Percentiles rank a stretch among this genome's conserved stretches.
Conservation (phyloP, 2,329 filamentous ascomycete genomes). For the Periconia macrospinosa region DNA sequence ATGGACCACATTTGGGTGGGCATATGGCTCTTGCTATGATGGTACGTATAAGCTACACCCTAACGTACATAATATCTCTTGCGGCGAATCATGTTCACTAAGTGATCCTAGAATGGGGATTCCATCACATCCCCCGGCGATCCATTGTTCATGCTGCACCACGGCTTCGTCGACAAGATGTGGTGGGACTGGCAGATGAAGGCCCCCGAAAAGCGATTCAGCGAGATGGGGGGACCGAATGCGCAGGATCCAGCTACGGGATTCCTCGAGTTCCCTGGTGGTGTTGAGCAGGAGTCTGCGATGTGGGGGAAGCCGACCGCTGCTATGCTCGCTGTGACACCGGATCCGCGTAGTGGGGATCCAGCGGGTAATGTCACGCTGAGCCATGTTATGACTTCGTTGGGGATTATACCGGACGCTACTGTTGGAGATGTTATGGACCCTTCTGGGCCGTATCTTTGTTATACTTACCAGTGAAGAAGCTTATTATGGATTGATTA, state of each 20-base stretch:
- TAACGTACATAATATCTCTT: neutral
- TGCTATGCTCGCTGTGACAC: neutral
- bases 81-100: too few species aligned
- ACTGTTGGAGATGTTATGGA: slow-evolving; percentile 35
- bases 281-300: slow-evolving; percentile 1
- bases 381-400: slow-evolving; percentile 29
- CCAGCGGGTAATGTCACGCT: slow-evolving; percentile 21
- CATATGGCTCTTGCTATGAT: slow-evolving; percentile 5
- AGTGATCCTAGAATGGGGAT: neutral
- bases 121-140: neutral
- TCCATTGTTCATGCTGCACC: slow-evolving; percentile 7
- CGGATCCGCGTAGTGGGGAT: slow-evolving; percentile 10
- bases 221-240: slow-evolving; percentile 2
- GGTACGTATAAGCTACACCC: neutral
- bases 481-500: too few species aligned
- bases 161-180: slow-evolving; percentile 4
- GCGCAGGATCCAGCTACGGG: neutral
- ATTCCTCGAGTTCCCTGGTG: slow-evolving; percentile 2
- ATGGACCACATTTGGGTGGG: slow-evolving; percentile 1
- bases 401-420: slow-evolving; percentile 20
- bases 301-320: slow-evolving; percentile 1
- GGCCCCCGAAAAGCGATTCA: neutral
- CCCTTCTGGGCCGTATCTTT: slow-evolving; percentile 13
- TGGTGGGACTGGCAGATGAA: slow-evolving; percentile 7
- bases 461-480: neutral